Evolutionary conservation across 495 filamentous ascomycete genomes (phyloP), one percentile per base, ranked within the genome.

Genomic region (Bacidia rubella): DNA sequence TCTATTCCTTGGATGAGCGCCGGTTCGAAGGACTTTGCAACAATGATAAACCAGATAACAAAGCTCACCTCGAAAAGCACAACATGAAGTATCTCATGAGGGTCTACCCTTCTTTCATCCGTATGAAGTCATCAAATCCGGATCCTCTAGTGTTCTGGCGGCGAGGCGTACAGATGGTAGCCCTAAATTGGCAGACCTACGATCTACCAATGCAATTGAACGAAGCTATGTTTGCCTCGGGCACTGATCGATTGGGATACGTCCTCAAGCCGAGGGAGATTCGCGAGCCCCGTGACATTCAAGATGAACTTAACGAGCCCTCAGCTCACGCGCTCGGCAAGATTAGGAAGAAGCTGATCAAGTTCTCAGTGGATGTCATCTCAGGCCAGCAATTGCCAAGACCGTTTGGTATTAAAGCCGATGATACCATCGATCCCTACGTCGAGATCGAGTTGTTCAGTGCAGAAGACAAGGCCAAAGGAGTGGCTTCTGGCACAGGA

Each of bases 141-240:
- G 86, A 97, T 60, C 92, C 92, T 0, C 74, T 89, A 51, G 79
- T 81, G 52, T 92, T 87, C 65, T 98, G 92, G 92, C 79, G 92
- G 43, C 85, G 86, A 48, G 92, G 92, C 26, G 92, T 95, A 10
- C 90, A 96, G 65, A 95, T 96, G 90, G 87, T 81, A 2, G 92
- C 92, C 1, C 73, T 95, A 56, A 98, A 98, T 65, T 98, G 92
- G 92, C 92, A 98, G 65, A 98, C 90, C 0, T 96, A 92, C 60
- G 92, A 97, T 59, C 74, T 89, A 25, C 85, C 86, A 15, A 88
- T 94, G 81, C 89, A 97, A 64, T 72, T 96, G 63, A 97, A 97
- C 59, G 86, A 90, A 50, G 92, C 92, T 55, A 98, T 98, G 92
- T 98, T 97, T 66, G 84, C 87, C n/a, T 83, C 87, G 47, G 88